A percentile compares a stretch with the other conserved stretches of the same genome.
phyloP scores from a whole-genome alignment of 495 filamentous ascomycete species.

The Hyaloscypha finlandica region DNA sequence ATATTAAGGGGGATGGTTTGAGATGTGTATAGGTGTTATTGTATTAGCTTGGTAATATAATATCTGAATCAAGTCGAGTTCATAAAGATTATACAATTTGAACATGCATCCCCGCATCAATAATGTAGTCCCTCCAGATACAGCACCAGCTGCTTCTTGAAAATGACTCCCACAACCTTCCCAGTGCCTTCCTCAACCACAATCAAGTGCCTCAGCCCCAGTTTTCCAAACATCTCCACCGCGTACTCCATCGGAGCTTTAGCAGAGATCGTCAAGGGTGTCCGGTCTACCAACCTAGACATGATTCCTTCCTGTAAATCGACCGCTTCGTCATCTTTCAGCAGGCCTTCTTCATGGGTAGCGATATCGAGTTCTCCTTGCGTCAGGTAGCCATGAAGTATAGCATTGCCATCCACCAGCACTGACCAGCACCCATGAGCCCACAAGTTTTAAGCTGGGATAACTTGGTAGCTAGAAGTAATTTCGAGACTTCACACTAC shows the following conservation, averaged over 20 bases:
- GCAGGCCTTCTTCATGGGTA: conserved; percentile 39
- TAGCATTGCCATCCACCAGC: conserved; percentile 48
- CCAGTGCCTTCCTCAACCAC: conserved; percentile 46
- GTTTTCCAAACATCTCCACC: conserved; percentile 59
- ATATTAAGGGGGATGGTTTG: not conserved
- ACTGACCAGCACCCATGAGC: conserved; percentile 58
- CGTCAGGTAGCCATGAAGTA: conserved; percentile 56
- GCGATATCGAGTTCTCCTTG: conserved; percentile 57
- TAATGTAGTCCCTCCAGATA: conserved; percentile 35
- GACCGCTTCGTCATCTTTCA: conserved; percentile 39
- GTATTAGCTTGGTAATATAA: too few relatives aligned
- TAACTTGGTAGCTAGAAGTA: conserved; percentile 46
- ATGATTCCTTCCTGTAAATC: conserved; percentile 45
- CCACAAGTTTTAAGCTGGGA: conserved; percentile 48
- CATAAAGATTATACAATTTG: too few relatives aligned
- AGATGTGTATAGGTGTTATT: not conserved
- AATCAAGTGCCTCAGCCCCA: conserved; percentile 53
- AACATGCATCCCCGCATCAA: not conserved
- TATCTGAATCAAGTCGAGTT: too few relatives aligned
- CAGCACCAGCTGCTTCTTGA: conserved; percentile 41
- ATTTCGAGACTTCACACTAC: conserved; percentile 45
- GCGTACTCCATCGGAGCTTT: conserved; percentile 58
- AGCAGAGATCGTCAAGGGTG: conserved; percentile 49
- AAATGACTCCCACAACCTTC: conserved; percentile 41
- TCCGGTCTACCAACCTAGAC: conserved; percentile 52